Base-by-base conservation (phyloP, 2,329 filamentous ascomycete species). In the Trichoderma koningii region DNA sequence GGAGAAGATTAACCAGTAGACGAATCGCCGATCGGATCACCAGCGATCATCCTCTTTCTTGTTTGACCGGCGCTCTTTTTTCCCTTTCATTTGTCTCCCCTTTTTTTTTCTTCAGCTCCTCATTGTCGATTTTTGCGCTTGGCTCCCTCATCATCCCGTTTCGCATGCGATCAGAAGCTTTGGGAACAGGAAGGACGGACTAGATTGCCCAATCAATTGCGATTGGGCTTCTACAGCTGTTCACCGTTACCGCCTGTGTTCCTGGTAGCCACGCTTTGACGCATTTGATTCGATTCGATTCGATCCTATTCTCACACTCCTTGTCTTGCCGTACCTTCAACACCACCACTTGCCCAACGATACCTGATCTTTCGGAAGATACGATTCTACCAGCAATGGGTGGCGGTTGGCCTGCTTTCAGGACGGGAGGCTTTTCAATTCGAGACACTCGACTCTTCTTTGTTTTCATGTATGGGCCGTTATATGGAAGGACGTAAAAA, bases 1-100 rank as follows among this genome's bases (percentile, higher is more conserved):
- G 67, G 85, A 89, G 65, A 81, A 81, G 75, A 71, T 75, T 68
- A 78, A 79, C 75, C 78, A 80, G 77, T 81, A 78, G 69, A 70
- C 57, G 53, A 47, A n/a, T 52, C 51, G 17, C 21, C 17, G 21
- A 30, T n/a, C 19, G 52, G 47, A 21, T n/a, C 19, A 19, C 30
- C 15, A 55, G 60, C 60, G 41, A 63, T 41, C 38, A 30, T 28
- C 42, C 19, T 38, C 34, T 55, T 48, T 15, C 30, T 55, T 45
- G 15, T 17, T 55, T 47, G 47, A 55, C 19, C 50, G 50, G 48
- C 57, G 42, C 57, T 41, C 51, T 41, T 28, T 55, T 14, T 19
- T 14, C n/a, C 28, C 17, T 19, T 48, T 23, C 28, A 9, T 42
- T 19, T 48, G 7, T 41, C 5, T 56, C 21, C 7, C 2, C n/a